Evolutionary conservation across 164 flowering plant genomes (phyloP).

Genomic region (Aristolochia fimbriata): DNA sequence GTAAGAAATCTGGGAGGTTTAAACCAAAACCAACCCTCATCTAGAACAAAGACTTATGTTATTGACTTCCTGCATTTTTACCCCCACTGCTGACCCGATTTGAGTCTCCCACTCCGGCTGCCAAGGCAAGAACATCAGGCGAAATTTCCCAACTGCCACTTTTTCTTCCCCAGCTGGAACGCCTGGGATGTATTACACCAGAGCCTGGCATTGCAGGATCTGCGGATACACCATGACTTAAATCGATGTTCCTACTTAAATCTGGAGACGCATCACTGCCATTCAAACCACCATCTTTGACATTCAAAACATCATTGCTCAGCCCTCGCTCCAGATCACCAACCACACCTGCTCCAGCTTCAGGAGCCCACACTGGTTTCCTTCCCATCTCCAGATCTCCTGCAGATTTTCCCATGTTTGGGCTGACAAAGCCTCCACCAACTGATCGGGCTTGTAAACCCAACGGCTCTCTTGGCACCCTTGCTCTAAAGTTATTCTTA

Average conservation of each 20-base stretch:
- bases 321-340: slow-evolving; percentile 38
- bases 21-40: slow-evolving; percentile 1
- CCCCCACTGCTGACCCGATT: slow-evolving; percentile 31
- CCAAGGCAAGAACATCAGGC: slow-evolving; percentile 76
- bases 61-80: not conserved
- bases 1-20: too few species aligned
- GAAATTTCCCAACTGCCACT: slow-evolving; percentile 96
- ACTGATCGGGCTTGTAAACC: slow-evolving; percentile 28
- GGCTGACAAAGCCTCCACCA: slow-evolving; percentile 49
- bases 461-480: slow-evolving; percentile 34
- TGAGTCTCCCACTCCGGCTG: slow-evolving; percentile 60
- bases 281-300: slow-evolving; percentile 37
- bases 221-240: slow-evolving; percentile 34
- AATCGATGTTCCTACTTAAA: slow-evolving; percentile 1
- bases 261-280: slow-evolving; percentile 43
- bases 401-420: slow-evolving; percentile 50
- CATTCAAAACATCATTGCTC: slow-evolving; percentile 30
- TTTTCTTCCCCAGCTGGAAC: slow-evolving; percentile 85
- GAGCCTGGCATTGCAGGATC: slow-evolving; percentile 44
- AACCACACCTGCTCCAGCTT: slow-evolving; percentile 24
- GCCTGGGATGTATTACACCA: slow-evolving; percentile 53
- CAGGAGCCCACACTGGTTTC: slow-evolving; percentile 64
- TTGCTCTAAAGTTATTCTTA: slow-evolving; percentile 59
- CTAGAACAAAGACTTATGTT: not conserved
- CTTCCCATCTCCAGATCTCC: slow-evolving; percentile 84